Conservation (phyloP, 768 basidiomycete genomes). For the Chalciporus sphaerocephalus region DNA sequence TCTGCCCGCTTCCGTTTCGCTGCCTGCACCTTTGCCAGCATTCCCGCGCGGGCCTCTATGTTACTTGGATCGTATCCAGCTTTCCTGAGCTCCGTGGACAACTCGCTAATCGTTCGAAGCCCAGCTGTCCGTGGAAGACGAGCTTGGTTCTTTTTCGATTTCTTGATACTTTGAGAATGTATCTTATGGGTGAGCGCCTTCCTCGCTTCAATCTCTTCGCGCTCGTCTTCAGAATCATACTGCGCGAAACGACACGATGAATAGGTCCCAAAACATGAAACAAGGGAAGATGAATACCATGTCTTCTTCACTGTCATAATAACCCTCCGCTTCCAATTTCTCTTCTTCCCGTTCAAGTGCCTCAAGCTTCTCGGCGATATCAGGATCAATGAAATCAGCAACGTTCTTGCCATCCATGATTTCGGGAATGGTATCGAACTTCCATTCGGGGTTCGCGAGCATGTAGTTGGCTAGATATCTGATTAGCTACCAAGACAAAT, state of each 20-base stretch:
- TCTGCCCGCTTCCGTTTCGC: slow-evolving; percentile 61
- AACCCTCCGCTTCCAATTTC: slow-evolving; percentile 88
- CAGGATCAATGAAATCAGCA: slow-evolving; percentile 97
- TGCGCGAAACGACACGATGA: slow-evolving; percentile 11
- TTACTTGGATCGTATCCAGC: slow-evolving; percentile 86
- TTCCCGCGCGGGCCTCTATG: slow-evolving; percentile 83
- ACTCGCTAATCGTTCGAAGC: slow-evolving; percentile 62
- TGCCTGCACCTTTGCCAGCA: slow-evolving; percentile 69
- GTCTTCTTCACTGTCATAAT: slow-evolving; percentile 87
- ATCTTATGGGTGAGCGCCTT: slow-evolving; percentile 62
- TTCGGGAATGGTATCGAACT: slow-evolving; percentile 95
- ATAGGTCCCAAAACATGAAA: not conserved
- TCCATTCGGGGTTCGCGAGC: slow-evolving; percentile 89
- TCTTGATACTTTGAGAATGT: slow-evolving; percentile 73
- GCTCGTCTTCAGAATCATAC: slow-evolving; percentile 70
- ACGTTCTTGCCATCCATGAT: slow-evolving; percentile 98
- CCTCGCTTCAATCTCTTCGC: slow-evolving; percentile 63
- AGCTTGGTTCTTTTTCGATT: slow-evolving; percentile 82
- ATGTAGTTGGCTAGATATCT: slow-evolving; percentile 74
- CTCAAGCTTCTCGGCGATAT: slow-evolving; percentile 94
- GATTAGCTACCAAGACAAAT: slow-evolving; percentile 2
- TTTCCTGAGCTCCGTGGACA: slow-evolving; percentile 76
- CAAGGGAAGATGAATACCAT: slow-evolving; percentile 48
- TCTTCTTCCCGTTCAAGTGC: slow-evolving; percentile 97
- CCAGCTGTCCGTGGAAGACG: slow-evolving; percentile 71